A percentile compares a stretch with the other conserved stretches of the same genome.
These are phyloP conservation scores for Colletotrichum karsti DNA, from an alignment of 2,329 filamentous ascomycete genomes.

Conservation along the genomic window DNA sequence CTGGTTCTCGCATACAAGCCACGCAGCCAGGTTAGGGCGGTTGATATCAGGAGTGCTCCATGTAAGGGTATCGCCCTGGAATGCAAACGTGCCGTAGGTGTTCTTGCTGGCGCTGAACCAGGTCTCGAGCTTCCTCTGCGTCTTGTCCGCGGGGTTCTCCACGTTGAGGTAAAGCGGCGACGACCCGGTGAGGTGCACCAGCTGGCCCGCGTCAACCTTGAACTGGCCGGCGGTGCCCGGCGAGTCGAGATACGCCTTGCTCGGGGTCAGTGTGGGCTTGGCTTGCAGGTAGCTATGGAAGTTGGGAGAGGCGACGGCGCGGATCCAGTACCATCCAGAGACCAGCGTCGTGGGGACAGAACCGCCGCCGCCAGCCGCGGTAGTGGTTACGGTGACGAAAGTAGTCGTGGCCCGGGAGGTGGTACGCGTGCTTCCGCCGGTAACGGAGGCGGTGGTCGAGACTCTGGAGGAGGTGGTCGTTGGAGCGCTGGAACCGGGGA, in stretches of 20 bases:
- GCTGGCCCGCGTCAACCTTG: constrained; percentile 63
- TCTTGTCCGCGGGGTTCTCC: constrained; percentile 52
- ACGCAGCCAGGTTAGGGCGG: constrained; percentile 64
- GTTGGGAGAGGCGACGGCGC: constrained; percentile 64
- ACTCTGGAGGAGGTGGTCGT: constrained; percentile 2
- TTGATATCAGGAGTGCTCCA: constrained; percentile 58
- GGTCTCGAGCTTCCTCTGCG: constrained; percentile 57
- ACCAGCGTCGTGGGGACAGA: constrained; percentile 49
- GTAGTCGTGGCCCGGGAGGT: constrained; percentile 18
- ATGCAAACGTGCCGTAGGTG: constrained; percentile 64
- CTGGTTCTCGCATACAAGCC: constrained; percentile 64
- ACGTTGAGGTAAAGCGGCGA: constrained; percentile 56
- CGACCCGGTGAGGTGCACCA: constrained; percentile 57
- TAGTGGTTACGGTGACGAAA: constrained; percentile 15
- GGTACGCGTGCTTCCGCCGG: neutral
- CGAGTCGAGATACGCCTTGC: constrained; percentile 58
- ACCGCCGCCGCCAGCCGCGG: constrained; percentile 6
- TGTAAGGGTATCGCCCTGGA: constrained; percentile 64
- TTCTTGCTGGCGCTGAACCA: constrained; percentile 60
- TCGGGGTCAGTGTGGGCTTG: constrained; percentile 49
- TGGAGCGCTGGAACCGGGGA: constrained; percentile 13
- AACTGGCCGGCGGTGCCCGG: constrained; percentile 66
- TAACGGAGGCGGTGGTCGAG: neutral
- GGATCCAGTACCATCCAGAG: constrained; percentile 64
- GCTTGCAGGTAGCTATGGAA: constrained; percentile 65